Evolutionary conservation across 208 protist genomes (phyloP).

Genomic region (Wallacemonas sp.): DNA sequence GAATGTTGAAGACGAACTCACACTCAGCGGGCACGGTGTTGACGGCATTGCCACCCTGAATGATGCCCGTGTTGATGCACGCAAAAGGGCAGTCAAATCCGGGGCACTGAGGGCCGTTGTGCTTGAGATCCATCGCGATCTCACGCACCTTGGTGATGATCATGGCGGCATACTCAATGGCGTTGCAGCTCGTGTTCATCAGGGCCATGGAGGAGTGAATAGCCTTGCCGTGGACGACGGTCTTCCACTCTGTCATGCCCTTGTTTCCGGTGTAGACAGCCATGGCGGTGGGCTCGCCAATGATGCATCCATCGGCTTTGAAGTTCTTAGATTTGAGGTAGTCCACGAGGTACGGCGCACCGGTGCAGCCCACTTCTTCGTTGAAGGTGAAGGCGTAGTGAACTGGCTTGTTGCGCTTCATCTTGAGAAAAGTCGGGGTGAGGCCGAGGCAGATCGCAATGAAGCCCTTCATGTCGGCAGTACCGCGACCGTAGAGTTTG

Average conservation of each 20-base stretch:
- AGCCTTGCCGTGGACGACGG: slow-evolving; percentile 42
- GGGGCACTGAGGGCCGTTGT: slow-evolving; percentile 6
- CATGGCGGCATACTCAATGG: slow-evolving; percentile 35
- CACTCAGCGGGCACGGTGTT: slow-evolving; percentile 14
- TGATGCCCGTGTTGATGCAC: slow-evolving; percentile 13
- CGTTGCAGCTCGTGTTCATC: slow-evolving; percentile 44
- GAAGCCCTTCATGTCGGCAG: slow-evolving; percentile 66
- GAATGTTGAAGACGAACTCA: slow-evolving; percentile 15
- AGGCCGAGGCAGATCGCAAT: slow-evolving; percentile 51
- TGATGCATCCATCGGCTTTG: slow-evolving; percentile 48
- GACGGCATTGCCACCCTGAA: slow-evolving; percentile 7
- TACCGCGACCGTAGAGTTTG: slow-evolving; percentile 60
- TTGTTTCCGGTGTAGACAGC: slow-evolving; percentile 37
- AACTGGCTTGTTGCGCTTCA: slow-evolving; percentile 48
- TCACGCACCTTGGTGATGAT: slow-evolving; percentile 37
- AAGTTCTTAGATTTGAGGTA: slow-evolving; percentile 29
- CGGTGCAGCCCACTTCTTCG: slow-evolving; percentile 46
- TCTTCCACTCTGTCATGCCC: slow-evolving; percentile 24
- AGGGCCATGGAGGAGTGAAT: slow-evolving; percentile 51
- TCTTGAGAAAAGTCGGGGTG: slow-evolving; percentile 30
- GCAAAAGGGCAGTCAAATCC: slow-evolving; percentile 17
- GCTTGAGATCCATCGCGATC: slow-evolving; percentile 12
- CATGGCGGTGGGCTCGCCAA: slow-evolving; percentile 35
- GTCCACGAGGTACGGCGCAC: slow-evolving; percentile 29
- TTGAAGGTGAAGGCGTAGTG: slow-evolving; percentile 57